phyloP scores from a whole-genome alignment of 176 grass and related monocot genomes.

The Pharus latifolius region DNA sequence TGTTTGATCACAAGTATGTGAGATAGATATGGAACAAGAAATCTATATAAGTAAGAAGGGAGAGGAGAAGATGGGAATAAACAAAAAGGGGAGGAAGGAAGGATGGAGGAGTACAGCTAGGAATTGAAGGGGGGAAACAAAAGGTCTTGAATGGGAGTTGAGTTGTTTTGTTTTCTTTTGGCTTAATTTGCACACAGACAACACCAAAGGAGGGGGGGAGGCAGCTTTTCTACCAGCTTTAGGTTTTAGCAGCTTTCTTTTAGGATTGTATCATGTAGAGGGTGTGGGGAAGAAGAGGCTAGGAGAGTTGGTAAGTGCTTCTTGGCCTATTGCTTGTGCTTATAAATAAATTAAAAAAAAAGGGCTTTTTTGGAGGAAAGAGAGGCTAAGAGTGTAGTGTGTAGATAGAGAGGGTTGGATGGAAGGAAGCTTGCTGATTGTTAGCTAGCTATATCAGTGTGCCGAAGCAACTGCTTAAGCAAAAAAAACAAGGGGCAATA shows the following conservation, averaged over 20 bases:
- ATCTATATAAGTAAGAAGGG: constrained; percentile 26
- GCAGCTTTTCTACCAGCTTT: constrained; percentile 67
- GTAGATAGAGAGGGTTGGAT: neutral
- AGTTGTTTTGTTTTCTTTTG: constrained; percentile 29
- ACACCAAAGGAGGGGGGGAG: constrained; percentile 21
- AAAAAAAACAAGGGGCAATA: neutral
- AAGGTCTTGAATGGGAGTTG: constrained; percentile 19
- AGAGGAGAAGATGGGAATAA: constrained; percentile 22
- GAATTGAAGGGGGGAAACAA: constrained; percentile 22
- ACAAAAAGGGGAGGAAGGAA: constrained; percentile 15
- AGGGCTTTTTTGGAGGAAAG: neutral
- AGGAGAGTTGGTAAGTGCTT: constrained; percentile 28
- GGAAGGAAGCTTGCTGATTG: neutral
- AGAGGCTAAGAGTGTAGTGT: neutral
- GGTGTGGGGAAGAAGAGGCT: neutral
- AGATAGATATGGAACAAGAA: neutral
- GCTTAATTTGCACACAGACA: constrained; percentile 34
- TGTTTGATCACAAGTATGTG: neutral
- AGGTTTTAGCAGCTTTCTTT: constrained; percentile 62
- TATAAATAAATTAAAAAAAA: neutral
- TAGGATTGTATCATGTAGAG: constrained; percentile 44
- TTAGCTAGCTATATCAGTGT: neutral
- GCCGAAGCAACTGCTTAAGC: neutral
- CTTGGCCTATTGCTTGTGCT: neutral
- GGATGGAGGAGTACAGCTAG: constrained; percentile 39